phyloP scores from a whole-genome alignment of 2,329 filamentous ascomycete genomes.

The Periconia macrospinosa region DNA sequence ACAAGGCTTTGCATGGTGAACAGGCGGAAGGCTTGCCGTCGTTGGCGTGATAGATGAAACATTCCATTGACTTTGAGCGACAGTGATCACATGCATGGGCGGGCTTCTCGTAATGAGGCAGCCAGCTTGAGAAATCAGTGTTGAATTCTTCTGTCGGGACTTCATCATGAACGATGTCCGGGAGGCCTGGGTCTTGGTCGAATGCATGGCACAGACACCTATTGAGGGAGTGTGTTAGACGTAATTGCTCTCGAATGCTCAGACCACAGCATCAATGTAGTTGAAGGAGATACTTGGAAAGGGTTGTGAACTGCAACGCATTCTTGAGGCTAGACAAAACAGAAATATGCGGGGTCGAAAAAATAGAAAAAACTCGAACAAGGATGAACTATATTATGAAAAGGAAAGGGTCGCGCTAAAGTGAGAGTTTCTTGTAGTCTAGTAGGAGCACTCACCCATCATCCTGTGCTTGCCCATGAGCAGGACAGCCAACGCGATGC shows the following conservation, averaged over 20 bases:
- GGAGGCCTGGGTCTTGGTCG: constrained; percentile 12
- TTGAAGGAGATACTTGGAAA: not conserved
- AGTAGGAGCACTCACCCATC: constrained; percentile 21
- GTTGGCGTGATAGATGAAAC: constrained; percentile 47
- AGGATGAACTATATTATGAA: not conserved
- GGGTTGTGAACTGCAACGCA: too few relatives aligned
- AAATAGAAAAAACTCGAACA: not conserved
- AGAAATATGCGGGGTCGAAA: too few relatives aligned
- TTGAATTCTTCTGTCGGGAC: constrained; percentile 31
- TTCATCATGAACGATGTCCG: constrained; percentile 8
- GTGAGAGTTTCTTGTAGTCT: not conserved
- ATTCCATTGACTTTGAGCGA: constrained; percentile 49
- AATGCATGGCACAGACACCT: constrained; percentile 27
- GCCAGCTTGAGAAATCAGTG: constrained; percentile 49
- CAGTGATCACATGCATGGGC: constrained; percentile 53
- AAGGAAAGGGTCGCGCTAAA: not conserved
- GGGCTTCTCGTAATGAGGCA: constrained; percentile 51
- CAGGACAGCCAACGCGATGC: constrained; percentile 17
- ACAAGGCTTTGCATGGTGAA: constrained; percentile 52
- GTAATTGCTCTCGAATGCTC: not conserved
- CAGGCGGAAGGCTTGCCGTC: constrained; percentile 45
- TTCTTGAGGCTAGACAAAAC: too few relatives aligned
- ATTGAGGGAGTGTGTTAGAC: constrained; percentile 5
- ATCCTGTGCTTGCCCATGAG: constrained; percentile 19
- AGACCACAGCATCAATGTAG: not conserved